Conservation (phyloP, 768 basidiomycete genomes). For the Sistotremastrum suecicum region DNA sequence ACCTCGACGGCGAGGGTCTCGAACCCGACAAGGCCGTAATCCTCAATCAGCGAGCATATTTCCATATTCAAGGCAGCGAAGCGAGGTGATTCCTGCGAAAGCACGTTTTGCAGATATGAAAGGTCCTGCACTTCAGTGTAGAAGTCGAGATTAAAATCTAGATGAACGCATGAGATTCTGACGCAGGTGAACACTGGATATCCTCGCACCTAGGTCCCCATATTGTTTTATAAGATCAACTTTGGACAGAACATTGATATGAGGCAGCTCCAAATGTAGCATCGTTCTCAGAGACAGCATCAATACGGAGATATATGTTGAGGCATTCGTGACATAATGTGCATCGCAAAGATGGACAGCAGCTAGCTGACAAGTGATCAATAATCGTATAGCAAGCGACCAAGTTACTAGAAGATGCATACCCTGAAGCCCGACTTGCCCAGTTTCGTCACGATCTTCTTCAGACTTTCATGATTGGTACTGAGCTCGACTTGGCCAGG, state of each 20-base stretch:
- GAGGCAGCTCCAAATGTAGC: constrained; percentile 98
- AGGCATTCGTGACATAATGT: constrained; percentile 90
- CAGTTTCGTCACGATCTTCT: constrained; percentile 58
- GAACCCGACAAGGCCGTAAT: constrained; percentile 85
- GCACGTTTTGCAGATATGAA: constrained; percentile 66
- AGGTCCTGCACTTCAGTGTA: constrained; percentile 98
- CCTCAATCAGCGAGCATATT: constrained; percentile 86
- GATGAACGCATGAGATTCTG: not conserved
- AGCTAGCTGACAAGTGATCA: constrained; percentile 45
- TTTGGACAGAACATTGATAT: constrained; percentile 94
- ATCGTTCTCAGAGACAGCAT: constrained; percentile 88
- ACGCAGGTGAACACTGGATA: not conserved
- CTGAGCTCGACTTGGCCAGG: constrained; percentile 96
- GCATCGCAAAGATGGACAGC: constrained; percentile 95
- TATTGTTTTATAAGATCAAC: constrained; percentile 83
- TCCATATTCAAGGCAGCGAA: constrained; percentile 76
- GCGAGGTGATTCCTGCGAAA: constrained; percentile 50
- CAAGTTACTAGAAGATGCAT: constrained; percentile 21
- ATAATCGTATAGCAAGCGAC: not conserved
- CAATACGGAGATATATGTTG: constrained; percentile 88
- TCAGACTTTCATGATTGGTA: constrained; percentile 88
- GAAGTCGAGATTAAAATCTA: constrained; percentile 94
- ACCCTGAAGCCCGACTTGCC: constrained; percentile 75
- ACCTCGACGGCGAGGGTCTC: constrained; percentile 96
- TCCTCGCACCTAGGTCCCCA: constrained; percentile 68